A percentile compares a stretch with the other conserved stretches of the same genome.
Evolutionary conservation across 2,329 filamentous ascomycete species (phyloP).

Genomic region (Alternaria conjuncta): DNA sequence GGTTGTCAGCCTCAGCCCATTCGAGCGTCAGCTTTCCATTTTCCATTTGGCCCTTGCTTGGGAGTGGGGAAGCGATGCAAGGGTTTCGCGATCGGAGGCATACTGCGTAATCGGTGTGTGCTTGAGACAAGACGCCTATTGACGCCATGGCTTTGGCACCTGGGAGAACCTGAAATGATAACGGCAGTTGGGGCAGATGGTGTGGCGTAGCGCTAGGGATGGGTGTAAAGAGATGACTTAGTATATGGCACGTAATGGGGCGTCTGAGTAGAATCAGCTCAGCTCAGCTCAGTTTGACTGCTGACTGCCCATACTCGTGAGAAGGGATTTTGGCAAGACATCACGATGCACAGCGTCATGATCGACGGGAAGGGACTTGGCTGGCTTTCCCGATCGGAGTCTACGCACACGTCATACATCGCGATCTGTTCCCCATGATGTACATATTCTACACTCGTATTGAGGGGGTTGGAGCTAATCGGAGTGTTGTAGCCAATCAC

Average conservation of each 20-base stretch:
- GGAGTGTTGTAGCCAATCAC: neutral
- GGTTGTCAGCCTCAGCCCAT: neutral
- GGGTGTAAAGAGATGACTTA: neutral
- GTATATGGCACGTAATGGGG: neutral
- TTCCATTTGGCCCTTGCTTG: neutral
- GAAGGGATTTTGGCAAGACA: neutral
- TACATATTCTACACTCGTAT: neutral
- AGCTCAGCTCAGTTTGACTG: too few species aligned
- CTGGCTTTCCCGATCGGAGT: neutral
- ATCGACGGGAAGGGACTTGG: neutral
- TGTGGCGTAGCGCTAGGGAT: neutral
- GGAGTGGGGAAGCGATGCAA: neutral
- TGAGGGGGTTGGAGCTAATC: neutral
- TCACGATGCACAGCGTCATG: conserved; percentile 3
- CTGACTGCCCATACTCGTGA: too few species aligned
- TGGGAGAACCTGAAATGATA: neutral
- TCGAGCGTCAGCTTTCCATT: neutral
- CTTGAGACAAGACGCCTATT: neutral
- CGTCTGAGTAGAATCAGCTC: too few species aligned
- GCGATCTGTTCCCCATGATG: neutral
- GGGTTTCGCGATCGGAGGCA: neutral
- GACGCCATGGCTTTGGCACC: neutral
- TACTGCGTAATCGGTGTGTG: neutral
- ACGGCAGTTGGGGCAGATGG: neutral
- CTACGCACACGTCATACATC: conserved; percentile 1